phyloP scores from a whole-genome alignment of 179 eudicot species.

The Carnegiea gigantea region DNA sequence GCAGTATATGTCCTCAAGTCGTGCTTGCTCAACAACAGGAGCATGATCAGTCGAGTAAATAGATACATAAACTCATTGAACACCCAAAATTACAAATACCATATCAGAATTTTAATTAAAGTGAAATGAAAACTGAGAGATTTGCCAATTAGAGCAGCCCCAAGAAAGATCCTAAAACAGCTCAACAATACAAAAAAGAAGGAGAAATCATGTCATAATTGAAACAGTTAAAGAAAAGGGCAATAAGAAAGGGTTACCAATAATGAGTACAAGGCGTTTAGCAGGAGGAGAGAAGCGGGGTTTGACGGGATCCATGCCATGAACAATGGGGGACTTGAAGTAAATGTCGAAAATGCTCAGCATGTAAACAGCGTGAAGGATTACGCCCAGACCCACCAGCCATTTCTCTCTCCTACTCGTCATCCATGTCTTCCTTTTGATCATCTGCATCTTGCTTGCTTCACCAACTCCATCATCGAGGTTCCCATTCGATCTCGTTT shows the following conservation, averaged over 20 bases:
- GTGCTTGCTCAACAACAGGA: neutral
- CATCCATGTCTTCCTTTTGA: constrained; percentile 37
- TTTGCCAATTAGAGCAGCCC: neutral
- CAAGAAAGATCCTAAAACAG: neutral
- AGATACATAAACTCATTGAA: neutral
- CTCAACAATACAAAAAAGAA: neutral
- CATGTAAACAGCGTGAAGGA: constrained; percentile 91
- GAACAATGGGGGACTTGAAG: constrained; percentile 93
- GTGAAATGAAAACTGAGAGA: neutral
- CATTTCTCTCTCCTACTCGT: constrained; percentile 65
- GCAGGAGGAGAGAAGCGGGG: constrained; percentile 82
- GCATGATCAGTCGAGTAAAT: neutral
- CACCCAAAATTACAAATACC: neutral
- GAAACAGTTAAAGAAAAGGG: neutral
- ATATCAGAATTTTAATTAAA: neutral
- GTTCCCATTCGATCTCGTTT: constrained; percentile 47
- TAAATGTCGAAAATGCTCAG: constrained; percentile 94
- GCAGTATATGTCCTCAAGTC: neutral
- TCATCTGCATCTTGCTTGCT: constrained; percentile 19
- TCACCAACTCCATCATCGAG: constrained; percentile 34
- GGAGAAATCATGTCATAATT: neutral
- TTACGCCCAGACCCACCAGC: constrained; percentile 71
- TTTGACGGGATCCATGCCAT: constrained; percentile 90
- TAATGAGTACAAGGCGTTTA: constrained; percentile 79
- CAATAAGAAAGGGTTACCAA: constrained; percentile 40